A percentile compares a stretch with the other conserved stretches of the same genome.
These are phyloP conservation scores for Curvularia verruculosa DNA, from an alignment of 2,329 filamentous ascomycete genomes.

Conservation along the genomic window DNA sequence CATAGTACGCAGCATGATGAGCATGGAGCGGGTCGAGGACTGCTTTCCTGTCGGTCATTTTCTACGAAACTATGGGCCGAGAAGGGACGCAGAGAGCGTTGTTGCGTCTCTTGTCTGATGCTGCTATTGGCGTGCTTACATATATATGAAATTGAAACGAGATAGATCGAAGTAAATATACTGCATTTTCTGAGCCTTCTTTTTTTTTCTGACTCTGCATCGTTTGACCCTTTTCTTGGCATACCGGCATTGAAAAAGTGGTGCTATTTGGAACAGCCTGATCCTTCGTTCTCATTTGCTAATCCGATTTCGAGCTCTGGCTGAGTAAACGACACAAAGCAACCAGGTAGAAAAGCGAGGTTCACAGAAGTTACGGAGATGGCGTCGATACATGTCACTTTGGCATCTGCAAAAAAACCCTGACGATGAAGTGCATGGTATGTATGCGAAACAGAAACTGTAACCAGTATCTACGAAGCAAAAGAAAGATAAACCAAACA, in stretches of 20 bases:
- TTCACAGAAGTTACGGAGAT: background rate
- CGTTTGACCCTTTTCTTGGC: background rate
- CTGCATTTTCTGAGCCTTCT: background rate
- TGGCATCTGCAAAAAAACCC: background rate
- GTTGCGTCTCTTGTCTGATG: slow-evolving; percentile 1
- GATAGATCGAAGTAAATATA: background rate
- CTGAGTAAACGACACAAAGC: background rate
- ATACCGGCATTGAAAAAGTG: background rate
- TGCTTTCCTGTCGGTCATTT: slow-evolving; percentile 11
- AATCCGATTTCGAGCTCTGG: background rate
- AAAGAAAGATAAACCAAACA: background rate
- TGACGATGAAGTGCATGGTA: background rate
- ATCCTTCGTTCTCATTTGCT: background rate
- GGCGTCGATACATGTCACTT: background rate
- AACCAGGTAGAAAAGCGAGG: background rate
- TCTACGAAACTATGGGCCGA: slow-evolving; percentile 7
- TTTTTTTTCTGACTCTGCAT: background rate
- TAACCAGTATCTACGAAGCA: background rate
- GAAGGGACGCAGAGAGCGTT: slow-evolving; percentile 2
- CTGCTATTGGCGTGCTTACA: too few species aligned
- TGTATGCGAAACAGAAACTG: background rate
- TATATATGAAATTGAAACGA: background rate
- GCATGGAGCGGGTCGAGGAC: slow-evolving; percentile 11
- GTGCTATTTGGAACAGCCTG: background rate
- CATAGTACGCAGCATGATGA: slow-evolving; percentile 9